These are phyloP conservation scores for Solanum etuberosum DNA, from an alignment of 257 asterid species.

Conservation along the genomic window DNA sequence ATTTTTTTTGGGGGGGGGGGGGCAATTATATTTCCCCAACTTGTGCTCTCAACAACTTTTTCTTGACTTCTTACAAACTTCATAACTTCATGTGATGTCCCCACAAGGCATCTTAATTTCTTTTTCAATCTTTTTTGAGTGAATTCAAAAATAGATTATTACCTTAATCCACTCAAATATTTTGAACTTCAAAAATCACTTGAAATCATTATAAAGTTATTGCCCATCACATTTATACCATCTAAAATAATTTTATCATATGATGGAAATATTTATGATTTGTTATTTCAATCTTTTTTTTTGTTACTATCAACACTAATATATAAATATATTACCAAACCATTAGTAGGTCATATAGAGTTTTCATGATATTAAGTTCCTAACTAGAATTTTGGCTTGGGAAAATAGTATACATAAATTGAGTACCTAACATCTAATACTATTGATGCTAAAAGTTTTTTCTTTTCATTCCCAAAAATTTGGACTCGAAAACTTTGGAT, in stretches of 20 bases:
- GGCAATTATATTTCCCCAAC: neutral
- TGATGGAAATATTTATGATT: neutral
- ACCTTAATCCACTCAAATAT: neutral
- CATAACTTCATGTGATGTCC: neutral
- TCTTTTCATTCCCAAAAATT: neutral
- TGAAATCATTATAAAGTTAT: neutral
- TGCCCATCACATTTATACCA: neutral
- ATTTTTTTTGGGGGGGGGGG: no score
- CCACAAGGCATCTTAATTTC: neutral
- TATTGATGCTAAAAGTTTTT: neutral
- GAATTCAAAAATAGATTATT: neutral
- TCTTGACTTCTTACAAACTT: neutral
- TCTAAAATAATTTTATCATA: neutral
- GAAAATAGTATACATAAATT: neutral
- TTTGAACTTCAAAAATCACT: neutral
- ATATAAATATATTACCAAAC: neutral
- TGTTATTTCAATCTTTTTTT: neutral
- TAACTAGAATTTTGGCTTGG: neutral
- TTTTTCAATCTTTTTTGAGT: neutral
- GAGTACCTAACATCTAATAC: neutral
- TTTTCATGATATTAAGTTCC: neutral
- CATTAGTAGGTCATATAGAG: neutral
- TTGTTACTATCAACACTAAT: neutral
- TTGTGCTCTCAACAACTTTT: neutral
- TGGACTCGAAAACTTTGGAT: neutral